Base-by-base conservation (phyloP, 129 eudicot genomes). In the Escallonia herrerae region DNA sequence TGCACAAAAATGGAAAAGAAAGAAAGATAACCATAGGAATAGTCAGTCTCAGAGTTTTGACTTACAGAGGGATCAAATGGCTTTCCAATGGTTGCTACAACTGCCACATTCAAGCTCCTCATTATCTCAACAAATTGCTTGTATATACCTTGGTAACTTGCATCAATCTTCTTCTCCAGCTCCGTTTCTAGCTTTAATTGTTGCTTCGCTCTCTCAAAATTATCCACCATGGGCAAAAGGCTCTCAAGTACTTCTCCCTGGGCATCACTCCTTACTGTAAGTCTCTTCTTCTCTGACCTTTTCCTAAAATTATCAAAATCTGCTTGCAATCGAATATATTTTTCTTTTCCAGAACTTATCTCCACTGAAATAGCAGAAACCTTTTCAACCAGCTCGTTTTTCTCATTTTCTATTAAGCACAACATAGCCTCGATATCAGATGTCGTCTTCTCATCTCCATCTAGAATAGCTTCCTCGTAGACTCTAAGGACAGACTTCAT, bases 91-190 rank as follows among this genome's bases (percentile, higher is more conserved):
- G 98, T 89, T 22, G 89, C 90, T 46, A 93, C 95, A 66, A 65
- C 89, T 50, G 96, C 81, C 40, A 93, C 96, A 3, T 72, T 80
- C 79, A 93, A 93, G 76, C 90, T 93, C 79, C 85, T 86, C 96
- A 93, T 85, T 51, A 89, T 83, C 56, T 93, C 98, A 58, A 93
- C 98, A 70, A 93, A 86, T 54, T 93, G 98, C 80, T 93, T 93
- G 67, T 93, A 93, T 56, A 93, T 93, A n/a, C 98, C 98, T 58
- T 85, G 98, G 56, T 93, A 93, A 76, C 98, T 93, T 52, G 96
- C 80, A 74, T 89, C 87, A 13, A 93, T 93, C 77, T 86, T 84
- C 72, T 88, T 89, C 68, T 93, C 98, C 67, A 68, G 72, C 10
- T 93, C 95, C 5, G 98, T 85, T 72, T 88, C 96, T 58, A 84